Conservation (phyloP, 805 yeast genomes). For the Torulaspora indica region DNA sequence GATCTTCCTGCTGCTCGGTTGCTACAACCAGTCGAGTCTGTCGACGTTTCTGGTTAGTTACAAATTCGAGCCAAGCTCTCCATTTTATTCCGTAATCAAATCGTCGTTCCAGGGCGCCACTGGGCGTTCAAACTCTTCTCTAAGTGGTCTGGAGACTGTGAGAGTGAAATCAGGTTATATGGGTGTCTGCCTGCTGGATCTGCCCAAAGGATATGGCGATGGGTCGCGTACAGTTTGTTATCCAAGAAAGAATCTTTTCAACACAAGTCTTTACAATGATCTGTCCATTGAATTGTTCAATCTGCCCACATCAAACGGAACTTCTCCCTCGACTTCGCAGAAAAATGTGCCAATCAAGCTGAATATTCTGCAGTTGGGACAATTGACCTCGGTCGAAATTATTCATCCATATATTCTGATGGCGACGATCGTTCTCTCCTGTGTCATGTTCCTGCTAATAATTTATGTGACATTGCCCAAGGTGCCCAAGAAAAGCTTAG, state of each 20-base stretch:
- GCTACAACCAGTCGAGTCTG: constrained; percentile 44
- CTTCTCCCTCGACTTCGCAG: constrained; percentile 23
- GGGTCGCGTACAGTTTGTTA: constrained; percentile 24
- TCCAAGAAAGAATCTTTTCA: constrained; percentile 25
- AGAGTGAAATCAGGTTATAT: constrained; percentile 50
- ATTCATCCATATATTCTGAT: constrained; percentile 54
- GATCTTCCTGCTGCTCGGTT: constrained; percentile 54
- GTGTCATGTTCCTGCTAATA: constrained; percentile 40
- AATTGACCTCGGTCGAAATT: constrained; percentile 41
- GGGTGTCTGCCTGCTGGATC: constrained; percentile 48
- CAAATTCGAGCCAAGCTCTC: constrained; percentile 44
- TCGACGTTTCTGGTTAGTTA: constrained; percentile 48
- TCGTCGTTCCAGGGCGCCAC: constrained; percentile 34
- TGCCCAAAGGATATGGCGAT: constrained; percentile 24
- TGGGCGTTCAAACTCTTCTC: constrained; percentile 25
- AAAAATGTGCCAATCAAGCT: constrained; percentile 24
- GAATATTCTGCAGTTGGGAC: constrained; percentile 47
- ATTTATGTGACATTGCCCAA: constrained; percentile 46
- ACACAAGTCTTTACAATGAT: constrained; percentile 25
- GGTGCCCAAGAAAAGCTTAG: constrained; percentile 40
- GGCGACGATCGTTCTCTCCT: constrained; percentile 43
- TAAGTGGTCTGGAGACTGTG: constrained; percentile 38
- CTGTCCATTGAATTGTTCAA: constrained; percentile 27
- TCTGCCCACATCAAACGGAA: constrained; percentile 26
- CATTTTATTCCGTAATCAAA: constrained; percentile 40